phyloP scores from a whole-genome alignment of 1,139 yeast species.

The Geotrichum armillariae region DNA sequence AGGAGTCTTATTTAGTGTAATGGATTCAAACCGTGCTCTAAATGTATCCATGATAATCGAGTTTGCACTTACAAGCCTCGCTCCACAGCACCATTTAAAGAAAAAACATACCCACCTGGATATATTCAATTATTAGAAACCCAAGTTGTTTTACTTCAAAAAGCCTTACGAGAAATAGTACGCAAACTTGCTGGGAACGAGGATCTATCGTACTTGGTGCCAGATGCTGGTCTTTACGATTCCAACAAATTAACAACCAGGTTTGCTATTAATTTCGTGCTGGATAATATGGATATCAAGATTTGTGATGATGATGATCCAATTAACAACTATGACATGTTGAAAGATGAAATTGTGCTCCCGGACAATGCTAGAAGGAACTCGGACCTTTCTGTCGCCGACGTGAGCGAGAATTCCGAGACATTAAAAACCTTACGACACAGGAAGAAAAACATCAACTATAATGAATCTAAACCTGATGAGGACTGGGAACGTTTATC shows the following conservation, averaged over 20 bases:
- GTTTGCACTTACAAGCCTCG: constrained; percentile 7
- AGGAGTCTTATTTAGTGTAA: constrained; percentile 7
- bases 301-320: constrained; percentile 3
- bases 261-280: constrained; percentile 2
- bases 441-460: too few relatives aligned
- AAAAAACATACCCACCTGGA: constrained; percentile 8
- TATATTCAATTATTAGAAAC: constrained; percentile 9
- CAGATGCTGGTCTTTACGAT: background rate
- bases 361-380: background rate
- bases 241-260: background rate
- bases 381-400: background rate
- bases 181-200: constrained; percentile 3
- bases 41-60: constrained; percentile 7
- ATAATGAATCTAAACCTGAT: too few relatives aligned
- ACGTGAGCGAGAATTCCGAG: too few relatives aligned
- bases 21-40: constrained; percentile 9
- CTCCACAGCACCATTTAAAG: background rate
- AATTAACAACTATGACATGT: background rate
- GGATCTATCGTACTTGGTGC: constrained; percentile 3
- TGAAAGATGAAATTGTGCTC: background rate
- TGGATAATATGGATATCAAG: constrained; percentile 4
- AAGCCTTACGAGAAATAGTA: constrained; percentile 4
- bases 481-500: too few relatives aligned
- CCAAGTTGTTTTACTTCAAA: constrained; percentile 5
- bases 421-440: background rate